Base-by-base conservation (phyloP, 805 yeast genomes). In the Starmera amethionina region DNA sequence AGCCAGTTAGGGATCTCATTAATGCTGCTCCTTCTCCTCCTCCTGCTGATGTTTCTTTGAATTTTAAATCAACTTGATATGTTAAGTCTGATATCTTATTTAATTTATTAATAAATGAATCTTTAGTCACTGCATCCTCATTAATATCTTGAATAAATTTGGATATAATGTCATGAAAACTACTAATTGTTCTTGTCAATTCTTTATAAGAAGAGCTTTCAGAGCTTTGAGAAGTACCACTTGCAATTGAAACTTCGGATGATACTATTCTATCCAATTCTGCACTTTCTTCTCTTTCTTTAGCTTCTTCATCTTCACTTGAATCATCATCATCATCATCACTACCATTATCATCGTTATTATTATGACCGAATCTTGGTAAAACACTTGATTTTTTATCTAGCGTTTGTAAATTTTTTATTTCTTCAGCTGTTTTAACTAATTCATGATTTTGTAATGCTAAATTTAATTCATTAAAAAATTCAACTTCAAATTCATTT, bases 401-500 rank as follows among this genome's bases (percentile, higher is more conserved):
- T 22, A 22, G 9, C 9, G 27, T 22, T 8, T 22, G 27, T 22
- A 5, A 22, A 22, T 5, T 40, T 32, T 37, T 42, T 34, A 35
- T 44, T 40, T 22, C 27, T 22, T 22, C 9, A 22, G 27, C 27
- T 22, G 27, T 22, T 22, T 22, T 22, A 22, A 22, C 9, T 8
- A 22, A 22, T 22, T 22, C 27, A 22, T 22, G 27, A 22, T 22
- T 22, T 22, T 22, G 27, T 22, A 22, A 22, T 22, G 27, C 3
- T 47, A 56, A 44, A 35, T 52, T 52, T 33, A 65, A 36, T 8
- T 59, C 54, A 13, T 57, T 59, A 40, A 69, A 68, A 31, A 77
- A 50, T 11, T 59, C 50, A 4, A 46, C 43, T 51, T 78, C 83
- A 58, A 73, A 79, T n/a, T 58, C 46, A 35, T 64, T 63, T 75